Evolutionary conservation across 2,329 filamentous ascomycete species (phyloP).

Genomic region (Amesomyces nigricolor): DNA sequence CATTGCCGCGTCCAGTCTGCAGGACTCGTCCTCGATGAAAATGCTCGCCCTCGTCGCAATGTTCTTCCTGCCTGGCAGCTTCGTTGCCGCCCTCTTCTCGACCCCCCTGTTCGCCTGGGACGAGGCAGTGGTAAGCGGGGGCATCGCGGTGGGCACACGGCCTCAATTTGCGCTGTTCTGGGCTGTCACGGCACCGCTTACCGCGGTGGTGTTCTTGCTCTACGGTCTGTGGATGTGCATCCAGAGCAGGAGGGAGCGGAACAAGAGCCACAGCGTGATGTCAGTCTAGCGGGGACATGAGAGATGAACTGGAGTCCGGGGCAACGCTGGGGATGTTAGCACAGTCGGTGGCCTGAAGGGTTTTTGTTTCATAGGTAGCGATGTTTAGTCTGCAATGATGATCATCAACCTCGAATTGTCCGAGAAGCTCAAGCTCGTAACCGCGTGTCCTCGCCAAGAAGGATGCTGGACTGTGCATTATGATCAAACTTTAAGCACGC

Average conservation of each 20-base stretch:
- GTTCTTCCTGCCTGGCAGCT: conserved; percentile 40
- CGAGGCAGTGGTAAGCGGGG: neutral
- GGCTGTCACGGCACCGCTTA: conserved; percentile 37
- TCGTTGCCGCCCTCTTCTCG: conserved; percentile 38
- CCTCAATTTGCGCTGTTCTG: conserved; percentile 39
- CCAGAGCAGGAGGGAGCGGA: conserved; percentile 25
- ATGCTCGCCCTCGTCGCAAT: conserved; percentile 40
- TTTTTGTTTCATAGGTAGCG: neutral
- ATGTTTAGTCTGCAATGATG: neutral
- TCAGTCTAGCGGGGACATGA: neutral
- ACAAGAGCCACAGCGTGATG: conserved; percentile 1
- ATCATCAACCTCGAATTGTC: no score
- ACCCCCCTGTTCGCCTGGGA: conserved; percentile 22
- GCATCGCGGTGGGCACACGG: conserved; percentile 30
- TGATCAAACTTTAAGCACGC: no score
- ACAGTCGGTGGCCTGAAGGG: no score
- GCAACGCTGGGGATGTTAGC: neutral
- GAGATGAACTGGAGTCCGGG: neutral
- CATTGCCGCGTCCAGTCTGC: conserved; percentile 34
- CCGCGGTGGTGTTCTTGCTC: conserved; percentile 32
- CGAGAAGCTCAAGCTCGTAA: no score
- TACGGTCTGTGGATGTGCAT: conserved; percentile 32
- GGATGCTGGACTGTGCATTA: no score
- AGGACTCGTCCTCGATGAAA: conserved; percentile 41
- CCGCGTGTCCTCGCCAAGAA: no score